Percentiles rank a stretch among this genome's conserved stretches.
These are phyloP conservation scores for Picea abies DNA, from an alignment of 83 land plant genomes.

Conservation along the genomic window DNA sequence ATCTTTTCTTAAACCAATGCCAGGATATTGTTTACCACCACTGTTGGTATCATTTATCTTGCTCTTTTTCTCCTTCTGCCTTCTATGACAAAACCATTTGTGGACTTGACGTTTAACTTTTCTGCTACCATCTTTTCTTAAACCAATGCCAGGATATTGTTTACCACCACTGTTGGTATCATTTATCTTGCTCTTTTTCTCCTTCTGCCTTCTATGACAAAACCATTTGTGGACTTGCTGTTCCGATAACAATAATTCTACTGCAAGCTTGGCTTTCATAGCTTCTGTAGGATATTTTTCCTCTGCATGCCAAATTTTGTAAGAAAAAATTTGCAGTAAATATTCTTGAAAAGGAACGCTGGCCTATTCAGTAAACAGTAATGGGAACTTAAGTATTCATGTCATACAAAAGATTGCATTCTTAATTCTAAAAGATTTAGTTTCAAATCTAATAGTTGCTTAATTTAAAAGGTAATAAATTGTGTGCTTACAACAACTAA, in stretches of 20 bases:
- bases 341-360: background rate
- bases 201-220: conserved; percentile 47
- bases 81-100: too few relatives aligned
- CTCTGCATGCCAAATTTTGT: conserved; percentile 21
- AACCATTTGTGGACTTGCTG: conserved; percentile 51
- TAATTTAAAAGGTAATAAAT: conserved; percentile 7
- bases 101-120: conserved; percentile 5
- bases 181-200: conserved; percentile 31
- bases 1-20: too few relatives aligned
- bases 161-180: background rate
- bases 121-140: background rate
- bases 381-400: background rate
- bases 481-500: background rate
- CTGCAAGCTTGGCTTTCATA: conserved; percentile 34
- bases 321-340: background rate
- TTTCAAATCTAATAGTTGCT: background rate
- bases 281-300: conserved; percentile 42
- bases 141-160: background rate
- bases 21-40: too few relatives aligned
- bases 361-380: background rate
- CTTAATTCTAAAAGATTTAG: background rate
- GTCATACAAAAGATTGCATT: background rate
- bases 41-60: too few relatives aligned
- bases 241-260: conserved; percentile 29
- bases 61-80: too few relatives aligned